Evolutionary conservation across 78 protist genomes (phyloP), one percentile per base, ranked within the genome.

Genomic region (Planoprotostelium fungivorum): DNA sequence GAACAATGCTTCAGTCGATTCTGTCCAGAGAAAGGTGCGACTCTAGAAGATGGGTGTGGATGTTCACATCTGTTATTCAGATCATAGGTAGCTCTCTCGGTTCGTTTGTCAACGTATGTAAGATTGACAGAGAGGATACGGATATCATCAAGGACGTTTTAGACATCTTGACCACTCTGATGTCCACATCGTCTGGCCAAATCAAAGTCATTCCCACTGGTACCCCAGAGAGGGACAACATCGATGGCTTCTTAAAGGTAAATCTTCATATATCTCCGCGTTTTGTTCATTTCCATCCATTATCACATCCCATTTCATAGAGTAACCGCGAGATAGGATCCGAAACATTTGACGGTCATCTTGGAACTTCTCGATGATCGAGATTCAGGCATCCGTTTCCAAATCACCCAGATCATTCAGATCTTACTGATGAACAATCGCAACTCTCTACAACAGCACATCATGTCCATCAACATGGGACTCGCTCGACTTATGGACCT

Each of bases 391-490:
- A 51, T 51, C 5, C 73, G 73, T 16, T 51, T 51, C 73, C 31
- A 51, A 51, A 16, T 51, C 73, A 51, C 73, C 5, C 73, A 51
- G 16, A 25, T 51, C 5, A 16, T 51, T 25, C 16, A 25, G 73
- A 51, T 51, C 73, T 51, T 89, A 0, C 34, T 92, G 37, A n/a
- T 89, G 0, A 89, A 89, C 29, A 92, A 92, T 63, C 5, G 94
- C 34, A 92, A 88, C 38, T 35, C 88, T 31, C 91, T 92, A 35
- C 94, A 92, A 86, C 91, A 92, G 34, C 37, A 87, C 29, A 92
- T 92, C 28, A 34, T 92, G 34, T 9, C 87, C 36, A 90, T 90
- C 37, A 90, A 91, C 51, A 92, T 92, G 94, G 86, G 93, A 37
- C 84, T 92, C 38, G 73, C 94, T 29, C 87, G 87, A 87, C 87